Evolutionary conservation across 2,329 filamentous ascomycete species (phyloP), one percentile per base, ranked within the genome.

Genomic region (Penicillium psychrosexuale): DNA sequence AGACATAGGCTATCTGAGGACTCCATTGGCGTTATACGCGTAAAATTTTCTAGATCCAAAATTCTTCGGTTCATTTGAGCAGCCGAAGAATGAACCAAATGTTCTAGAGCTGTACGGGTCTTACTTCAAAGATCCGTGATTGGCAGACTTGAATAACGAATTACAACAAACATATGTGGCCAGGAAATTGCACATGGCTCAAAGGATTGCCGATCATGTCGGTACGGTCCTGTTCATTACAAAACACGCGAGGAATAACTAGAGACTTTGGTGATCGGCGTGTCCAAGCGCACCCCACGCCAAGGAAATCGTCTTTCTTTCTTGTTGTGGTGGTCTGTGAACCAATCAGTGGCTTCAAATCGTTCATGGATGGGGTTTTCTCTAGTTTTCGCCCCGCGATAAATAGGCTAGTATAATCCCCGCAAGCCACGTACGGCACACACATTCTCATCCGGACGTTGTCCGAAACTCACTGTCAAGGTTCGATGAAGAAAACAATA

Each of bases 211-310:
- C n/a, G 30, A 15, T 9, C 8, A 3, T 34, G 27, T 38, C 46
- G 46, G 46, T 33, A 38, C 33, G 33, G 15, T 33, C 12, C 22
- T 40, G 36, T 30, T 43, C 17, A 30, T 17, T 28, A 13, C 27
- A 13, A 43, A 40, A 3, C 27, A 22, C 6, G 31, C 28, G 43
- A 27, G 12, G 19, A 15, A 19, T 9, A 19, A 19, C 19, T 19
- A 8, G 5, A 38, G 22, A 6, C 8, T 22, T 9, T 13, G 27
- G 8, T 30, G 17, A 34, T 51, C 51, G 31, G 40, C 39, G 11
- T 22, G 15, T 55, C 48, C 19, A 40, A 51, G 39, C 51, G 46
- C 51, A 54, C 34, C 48, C 53, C 53, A 52, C 48, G 53, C 53
- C 53, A 55, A 55, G 48, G 1, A 12, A 27, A 27, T 2, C 19